Conservation (phyloP, 1,139 yeast species). For the Yamadazyma diospyri region DNA sequence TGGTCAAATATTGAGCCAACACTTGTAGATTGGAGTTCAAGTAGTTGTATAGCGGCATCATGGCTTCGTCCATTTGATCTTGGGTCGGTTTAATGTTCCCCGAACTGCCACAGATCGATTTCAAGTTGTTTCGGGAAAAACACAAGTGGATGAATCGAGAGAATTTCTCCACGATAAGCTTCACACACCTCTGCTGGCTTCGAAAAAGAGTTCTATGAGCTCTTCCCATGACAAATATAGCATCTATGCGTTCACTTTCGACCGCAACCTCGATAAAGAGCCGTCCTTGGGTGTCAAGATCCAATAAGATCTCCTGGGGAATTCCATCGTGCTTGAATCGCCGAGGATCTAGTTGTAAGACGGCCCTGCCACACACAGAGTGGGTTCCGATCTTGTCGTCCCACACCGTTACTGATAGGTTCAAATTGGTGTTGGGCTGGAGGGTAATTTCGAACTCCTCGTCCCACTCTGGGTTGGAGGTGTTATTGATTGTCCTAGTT, state of each 20-base stretch:
- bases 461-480: conserved; percentile 80
- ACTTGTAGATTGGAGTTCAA: conserved; percentile 67
- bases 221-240: conserved; percentile 74
- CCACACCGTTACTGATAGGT: conserved; percentile 69
- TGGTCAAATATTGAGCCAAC: conserved; percentile 60
- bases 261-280: conserved; percentile 63
- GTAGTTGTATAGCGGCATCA: conserved; percentile 73
- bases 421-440: conserved; percentile 36
- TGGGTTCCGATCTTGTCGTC: conserved; percentile 60
- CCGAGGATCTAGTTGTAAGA: conserved; percentile 60
- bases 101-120: conserved; percentile 48
- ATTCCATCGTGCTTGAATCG: conserved; percentile 67
- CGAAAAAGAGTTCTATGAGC: conserved; percentile 64
- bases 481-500: conserved; percentile 62
- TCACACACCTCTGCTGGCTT: conserved; percentile 60
- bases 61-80: conserved; percentile 60
- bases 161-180: conserved; percentile 64
- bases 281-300: conserved; percentile 68
- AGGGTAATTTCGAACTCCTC: conserved; percentile 73
- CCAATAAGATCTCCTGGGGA: conserved; percentile 57
- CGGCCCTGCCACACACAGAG: conserved; percentile 67
- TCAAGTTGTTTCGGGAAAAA: conserved; percentile 45
- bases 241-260: conserved; percentile 76
- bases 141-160: conserved; percentile 39
- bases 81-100: conserved; percentile 46